phyloP scores from a whole-genome alignment of 176 grass and related monocot species.

The Oryza meyeriana region DNA sequence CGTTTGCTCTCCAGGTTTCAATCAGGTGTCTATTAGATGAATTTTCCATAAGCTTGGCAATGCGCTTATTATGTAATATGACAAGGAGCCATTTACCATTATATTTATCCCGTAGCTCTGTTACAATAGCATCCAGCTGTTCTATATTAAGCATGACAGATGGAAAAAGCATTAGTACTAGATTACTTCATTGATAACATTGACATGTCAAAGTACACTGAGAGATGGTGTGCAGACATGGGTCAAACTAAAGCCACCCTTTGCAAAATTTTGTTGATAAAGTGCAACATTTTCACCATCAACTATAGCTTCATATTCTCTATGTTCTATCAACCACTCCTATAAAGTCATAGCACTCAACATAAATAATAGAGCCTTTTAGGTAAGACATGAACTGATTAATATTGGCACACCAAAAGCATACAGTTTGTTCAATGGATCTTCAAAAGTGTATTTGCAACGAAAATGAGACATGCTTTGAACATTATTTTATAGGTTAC shows the following conservation, averaged over 20 bases:
- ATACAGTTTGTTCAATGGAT: not conserved
- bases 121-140: conserved; percentile 79
- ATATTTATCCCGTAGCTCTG: conserved; percentile 53
- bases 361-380: not conserved
- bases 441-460: not conserved
- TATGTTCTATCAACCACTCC: conserved; percentile 69
- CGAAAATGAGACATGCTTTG: not conserved
- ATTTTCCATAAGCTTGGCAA: conserved; percentile 67
- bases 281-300: conserved; percentile 88
- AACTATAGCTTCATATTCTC: conserved; percentile 61
- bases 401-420: not conserved
- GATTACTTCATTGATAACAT: not conserved
- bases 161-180: conserved; percentile 11
- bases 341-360: conserved; percentile 28
- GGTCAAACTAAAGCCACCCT: conserved; percentile 74
- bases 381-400: not conserved
- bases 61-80: conserved; percentile 71
- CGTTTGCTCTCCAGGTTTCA: conserved; percentile 70
- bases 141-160: conserved; percentile 57
- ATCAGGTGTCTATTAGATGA: conserved; percentile 65
- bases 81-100: conserved; percentile 75
- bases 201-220: not conserved
- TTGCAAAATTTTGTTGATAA: conserved; percentile 93
- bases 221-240: conserved; percentile 59
- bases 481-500: conserved; percentile 11